Evolutionary conservation across 2,329 filamentous ascomycete genomes (phyloP).

Genomic region (Exophiala aquamarina): DNA sequence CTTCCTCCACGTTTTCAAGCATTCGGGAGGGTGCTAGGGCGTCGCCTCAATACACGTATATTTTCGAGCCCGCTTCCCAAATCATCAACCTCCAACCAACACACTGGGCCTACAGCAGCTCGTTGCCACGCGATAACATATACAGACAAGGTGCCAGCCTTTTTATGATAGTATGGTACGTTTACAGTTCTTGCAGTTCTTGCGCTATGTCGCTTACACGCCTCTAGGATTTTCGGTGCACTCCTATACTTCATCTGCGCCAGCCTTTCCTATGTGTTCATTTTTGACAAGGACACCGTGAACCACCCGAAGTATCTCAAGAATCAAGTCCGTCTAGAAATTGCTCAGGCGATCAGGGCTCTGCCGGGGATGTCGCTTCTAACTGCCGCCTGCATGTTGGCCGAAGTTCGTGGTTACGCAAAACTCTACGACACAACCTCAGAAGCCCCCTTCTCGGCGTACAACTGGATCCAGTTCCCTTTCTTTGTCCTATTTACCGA

Average conservation of each 20-base stretch:
- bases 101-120: conserved; percentile 75
- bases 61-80: conserved; percentile 70
- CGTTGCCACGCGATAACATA: conserved; percentile 74
- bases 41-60: conserved; percentile 51
- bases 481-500: conserved; percentile 87
- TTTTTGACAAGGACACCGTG: conserved; percentile 89
- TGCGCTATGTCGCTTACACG: conserved; percentile 4
- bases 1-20: conserved; percentile 56
- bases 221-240: conserved; percentile 75
- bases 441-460: conserved; percentile 74
- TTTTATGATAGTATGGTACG: conserved; percentile 83
- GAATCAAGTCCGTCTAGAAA: conserved; percentile 86
- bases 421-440: conserved; percentile 81
- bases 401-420: conserved; percentile 79
- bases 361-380: conserved; percentile 82
- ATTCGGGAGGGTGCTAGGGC: conserved; percentile 39
- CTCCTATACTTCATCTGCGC: conserved; percentile 83
- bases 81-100: conserved; percentile 70
- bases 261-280: conserved; percentile 77
- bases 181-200: conserved; percentile 13
- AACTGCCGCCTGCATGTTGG: conserved; percentile 77
- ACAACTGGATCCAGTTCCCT: conserved; percentile 81
- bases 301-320: conserved; percentile 92
- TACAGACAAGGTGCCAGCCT: conserved; percentile 72
- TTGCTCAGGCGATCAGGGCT: conserved; percentile 71